Conservation (phyloP, 345 rosid species). For the Pugionium dolabratum region DNA sequence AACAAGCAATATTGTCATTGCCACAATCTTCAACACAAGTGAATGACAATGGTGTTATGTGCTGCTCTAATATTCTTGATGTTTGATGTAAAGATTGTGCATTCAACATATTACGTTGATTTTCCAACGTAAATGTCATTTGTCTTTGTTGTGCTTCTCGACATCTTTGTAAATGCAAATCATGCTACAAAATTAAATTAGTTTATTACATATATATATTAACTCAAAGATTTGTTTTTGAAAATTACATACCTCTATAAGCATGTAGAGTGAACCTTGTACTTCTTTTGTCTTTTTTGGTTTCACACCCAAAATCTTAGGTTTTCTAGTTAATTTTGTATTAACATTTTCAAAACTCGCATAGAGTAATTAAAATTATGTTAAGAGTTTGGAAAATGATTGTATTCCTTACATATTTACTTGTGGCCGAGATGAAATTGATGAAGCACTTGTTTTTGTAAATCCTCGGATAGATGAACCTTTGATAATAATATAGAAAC, state of each 20-base stretch:
- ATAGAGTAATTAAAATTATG: neutral
- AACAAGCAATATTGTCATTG: slow-evolving; percentile 8
- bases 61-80: too few relatives aligned
- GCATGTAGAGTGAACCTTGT: slow-evolving; percentile 35
- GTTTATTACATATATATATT: too few relatives aligned
- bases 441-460: neutral
- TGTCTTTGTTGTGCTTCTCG: slow-evolving; percentile 29
- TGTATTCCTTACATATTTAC: slow-evolving; percentile 28
- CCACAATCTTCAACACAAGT: neutral
- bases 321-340: neutral
- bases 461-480: slow-evolving; percentile 23
- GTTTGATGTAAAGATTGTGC: neutral
- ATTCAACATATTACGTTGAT: slow-evolving; percentile 24
- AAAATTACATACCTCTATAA: slow-evolving; percentile 23
- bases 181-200: neutral
- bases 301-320: slow-evolving; percentile 13
- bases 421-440: slow-evolving; percentile 4
- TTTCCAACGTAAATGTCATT: slow-evolving; percentile 10
- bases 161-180: slow-evolving; percentile 20
- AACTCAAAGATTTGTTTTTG: too few relatives aligned
- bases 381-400: neutral
- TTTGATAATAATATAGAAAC: slow-evolving; percentile 12
- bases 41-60: neutral
- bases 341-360: neutral
- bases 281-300: slow-evolving; percentile 31